Evolutionary conservation across 257 asterid species (phyloP), one percentile per base, ranked within the genome.

Genomic region (Osmanthus fragrans): DNA sequence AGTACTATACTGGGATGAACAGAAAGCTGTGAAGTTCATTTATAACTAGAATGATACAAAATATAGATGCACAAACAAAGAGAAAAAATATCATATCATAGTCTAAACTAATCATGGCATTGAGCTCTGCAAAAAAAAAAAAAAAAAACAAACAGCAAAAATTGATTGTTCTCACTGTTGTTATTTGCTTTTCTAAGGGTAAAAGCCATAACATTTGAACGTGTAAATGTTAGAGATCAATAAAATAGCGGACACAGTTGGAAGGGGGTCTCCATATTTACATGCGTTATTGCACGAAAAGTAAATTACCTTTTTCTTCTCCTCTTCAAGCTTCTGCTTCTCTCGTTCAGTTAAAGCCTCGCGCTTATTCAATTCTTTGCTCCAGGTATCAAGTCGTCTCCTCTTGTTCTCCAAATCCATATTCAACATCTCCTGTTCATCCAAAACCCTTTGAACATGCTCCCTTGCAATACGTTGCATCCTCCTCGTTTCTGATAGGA

Each of bases 281-380:
- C 2, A 74, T 23, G 73, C 15, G 16, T 60, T 8, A 15, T 36
- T 25, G 65, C n/a, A 34, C n/a, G 21, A 34, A 66, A 15, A 21
- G 72, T 45, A 40, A 45, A 58, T 79, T 51, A 92, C 98, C 99
- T 88, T 89, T 73, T 49, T 71, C 79, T 90, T 95, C 81, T 93
- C 97, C 80, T 90, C 96, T 29, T 91, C 98, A 80, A 93, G 99
- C 81, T 91, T 95, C 39, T 83, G 92, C 73, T 90, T 90, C 82
- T 93, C 97, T 27, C 93, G 88, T 78, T 91, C 97, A 58, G 97
- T 93, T 37, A 83, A 84, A 25, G 93, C 90, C 80, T 95, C 98
- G 58, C 97, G 93, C 73, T 84, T 88, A 77, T 91, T 89, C 86
- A 95, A 82, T 77, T 95, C 98, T 85, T 83, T 93, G 84, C 89